Evolutionary conservation across 2,329 filamentous ascomycete genomes (phyloP).

Genomic region (Cordyceps farinosa): DNA sequence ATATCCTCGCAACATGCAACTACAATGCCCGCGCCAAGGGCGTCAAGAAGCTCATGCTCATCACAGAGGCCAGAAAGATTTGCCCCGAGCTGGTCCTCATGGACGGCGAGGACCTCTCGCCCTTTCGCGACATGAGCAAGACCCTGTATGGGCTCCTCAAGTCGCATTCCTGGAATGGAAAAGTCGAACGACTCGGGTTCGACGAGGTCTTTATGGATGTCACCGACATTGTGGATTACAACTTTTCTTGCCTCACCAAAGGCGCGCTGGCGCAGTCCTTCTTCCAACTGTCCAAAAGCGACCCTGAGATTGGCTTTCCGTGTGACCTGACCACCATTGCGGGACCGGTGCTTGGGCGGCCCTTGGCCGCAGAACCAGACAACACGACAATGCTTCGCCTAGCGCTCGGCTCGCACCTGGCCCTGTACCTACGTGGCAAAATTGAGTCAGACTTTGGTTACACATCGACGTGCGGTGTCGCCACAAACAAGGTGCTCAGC

Average conservation of each 20-base stretch:
- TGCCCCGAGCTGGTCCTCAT: slow-evolving; percentile 85
- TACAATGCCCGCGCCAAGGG: slow-evolving; percentile 78
- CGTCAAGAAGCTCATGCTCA: slow-evolving; percentile 78
- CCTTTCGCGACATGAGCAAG: slow-evolving; percentile 85
- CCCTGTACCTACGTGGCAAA: slow-evolving; percentile 65
- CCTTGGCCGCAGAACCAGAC: slow-evolving; percentile 26
- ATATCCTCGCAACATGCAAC: slow-evolving; percentile 90
- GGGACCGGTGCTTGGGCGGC: slow-evolving; percentile 51
- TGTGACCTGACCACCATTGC: slow-evolving; percentile 69
- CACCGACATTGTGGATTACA: slow-evolving; percentile 82
- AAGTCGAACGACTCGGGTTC: slow-evolving; percentile 79
- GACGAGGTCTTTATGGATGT: slow-evolving; percentile 82
- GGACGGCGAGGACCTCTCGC: slow-evolving; percentile 79
- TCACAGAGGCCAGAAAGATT: slow-evolving; percentile 72
- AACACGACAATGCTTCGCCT: slow-evolving; percentile 56
- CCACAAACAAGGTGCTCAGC: slow-evolving; percentile 79
- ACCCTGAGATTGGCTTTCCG: slow-evolving; percentile 75
- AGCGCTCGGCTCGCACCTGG: slow-evolving; percentile 76
- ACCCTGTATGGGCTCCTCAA: slow-evolving; percentile 69
- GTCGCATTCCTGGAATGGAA: slow-evolving; percentile 71
- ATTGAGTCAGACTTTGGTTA: slow-evolving; percentile 77
- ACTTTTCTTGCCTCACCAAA: slow-evolving; percentile 65
- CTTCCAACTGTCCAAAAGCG: slow-evolving; percentile 69
- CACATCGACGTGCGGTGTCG: slow-evolving; percentile 82
- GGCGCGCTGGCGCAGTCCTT: slow-evolving; percentile 66